Conservation (phyloP, 1,284 basidiomycete species). For the Cutaneotrichosporon daszewskae region DNA sequence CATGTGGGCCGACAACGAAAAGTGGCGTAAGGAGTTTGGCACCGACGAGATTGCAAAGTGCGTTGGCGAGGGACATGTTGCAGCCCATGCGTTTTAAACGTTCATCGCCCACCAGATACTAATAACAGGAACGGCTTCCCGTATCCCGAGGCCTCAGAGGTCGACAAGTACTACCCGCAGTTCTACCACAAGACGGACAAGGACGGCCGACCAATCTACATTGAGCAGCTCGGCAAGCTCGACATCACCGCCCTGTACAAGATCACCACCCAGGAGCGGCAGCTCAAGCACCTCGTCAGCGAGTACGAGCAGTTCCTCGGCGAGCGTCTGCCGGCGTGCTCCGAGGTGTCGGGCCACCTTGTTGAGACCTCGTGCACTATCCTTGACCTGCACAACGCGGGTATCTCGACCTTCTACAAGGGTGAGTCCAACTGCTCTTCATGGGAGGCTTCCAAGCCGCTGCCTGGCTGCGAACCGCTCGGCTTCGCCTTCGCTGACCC, state of each 20-base stretch:
- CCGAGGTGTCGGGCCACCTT: conserved; percentile 63
- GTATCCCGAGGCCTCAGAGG: conserved; percentile 75
- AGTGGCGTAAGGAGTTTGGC: conserved; percentile 85
- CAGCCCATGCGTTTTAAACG: too few relatives aligned
- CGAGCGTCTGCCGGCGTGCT: conserved; percentile 76
- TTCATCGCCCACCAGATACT: too few relatives aligned
- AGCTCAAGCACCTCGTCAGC: conserved; percentile 78
- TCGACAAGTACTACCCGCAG: conserved; percentile 91
- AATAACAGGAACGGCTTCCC: conserved; percentile 75
- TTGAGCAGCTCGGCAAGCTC: conserved; percentile 86
- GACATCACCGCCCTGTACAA: conserved; percentile 78
- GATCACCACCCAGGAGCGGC: conserved; percentile 79
- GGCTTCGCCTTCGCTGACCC: too few relatives aligned
- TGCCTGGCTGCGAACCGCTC: too few relatives aligned
- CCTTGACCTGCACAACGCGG: conserved; percentile 82
- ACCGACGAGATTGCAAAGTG: conserved; percentile 83
- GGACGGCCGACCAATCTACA: conserved; percentile 92
- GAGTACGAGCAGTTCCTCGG: conserved; percentile 90
- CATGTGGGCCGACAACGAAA: conserved; percentile 77
- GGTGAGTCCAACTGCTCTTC: conserved; percentile 22
- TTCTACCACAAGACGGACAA: conserved; percentile 96
- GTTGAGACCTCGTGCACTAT: conserved; percentile 99
- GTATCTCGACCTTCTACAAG: conserved; percentile 76
- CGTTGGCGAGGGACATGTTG: conserved; percentile 39
- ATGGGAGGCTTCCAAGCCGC: too few relatives aligned